These are phyloP conservation scores for Diaporthe sp. DNA, from an alignment of 2,329 filamentous ascomycete species.

Conservation along the genomic window DNA sequence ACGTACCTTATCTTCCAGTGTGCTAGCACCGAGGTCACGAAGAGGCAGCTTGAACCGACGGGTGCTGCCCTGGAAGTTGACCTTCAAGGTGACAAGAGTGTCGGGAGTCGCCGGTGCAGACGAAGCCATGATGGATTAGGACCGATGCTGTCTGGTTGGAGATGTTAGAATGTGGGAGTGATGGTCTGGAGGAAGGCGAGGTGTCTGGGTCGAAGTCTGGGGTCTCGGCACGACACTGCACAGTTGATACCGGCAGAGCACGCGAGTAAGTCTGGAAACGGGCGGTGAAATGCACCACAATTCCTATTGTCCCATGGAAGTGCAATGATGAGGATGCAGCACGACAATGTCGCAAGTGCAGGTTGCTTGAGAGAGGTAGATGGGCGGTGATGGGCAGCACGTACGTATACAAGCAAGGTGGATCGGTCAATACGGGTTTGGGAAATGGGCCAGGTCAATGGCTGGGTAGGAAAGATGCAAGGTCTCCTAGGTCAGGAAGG, in stretches of 20 bases:
- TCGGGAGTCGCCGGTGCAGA: conserved; percentile 63
- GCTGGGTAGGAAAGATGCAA: background rate
- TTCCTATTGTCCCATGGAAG: background rate
- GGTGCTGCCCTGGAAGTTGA: conserved; percentile 80
- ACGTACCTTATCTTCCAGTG: conserved; percentile 88
- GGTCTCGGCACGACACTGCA: conserved; percentile 10
- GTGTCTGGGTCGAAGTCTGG: background rate
- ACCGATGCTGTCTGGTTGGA: conserved; percentile 14
- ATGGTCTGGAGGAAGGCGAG: background rate
- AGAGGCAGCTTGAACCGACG: conserved; percentile 92
- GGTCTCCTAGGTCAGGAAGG: conserved; percentile 18
- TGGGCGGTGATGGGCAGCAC: conserved; percentile 7
- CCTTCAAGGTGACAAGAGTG: conserved; percentile 87
- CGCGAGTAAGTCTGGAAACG: conserved; percentile 27
- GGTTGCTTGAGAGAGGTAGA: background rate
- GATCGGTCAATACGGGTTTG: background rate
- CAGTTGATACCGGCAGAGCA: background rate
- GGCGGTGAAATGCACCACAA: conserved; percentile 1
- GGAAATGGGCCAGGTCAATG: conserved; percentile 7
- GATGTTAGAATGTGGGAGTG: conserved; percentile 5
- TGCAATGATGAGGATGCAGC: background rate
- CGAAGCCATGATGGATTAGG: conserved; percentile 53
- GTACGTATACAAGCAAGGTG: conserved; percentile 4
- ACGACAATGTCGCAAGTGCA: background rate
- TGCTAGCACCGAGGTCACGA: conserved; percentile 81